A percentile compares a stretch with the other conserved stretches of the same genome.
These are phyloP conservation scores for Deinandra increscens DNA, from an alignment of 129 eudicot species.

Conservation along the genomic window DNA sequence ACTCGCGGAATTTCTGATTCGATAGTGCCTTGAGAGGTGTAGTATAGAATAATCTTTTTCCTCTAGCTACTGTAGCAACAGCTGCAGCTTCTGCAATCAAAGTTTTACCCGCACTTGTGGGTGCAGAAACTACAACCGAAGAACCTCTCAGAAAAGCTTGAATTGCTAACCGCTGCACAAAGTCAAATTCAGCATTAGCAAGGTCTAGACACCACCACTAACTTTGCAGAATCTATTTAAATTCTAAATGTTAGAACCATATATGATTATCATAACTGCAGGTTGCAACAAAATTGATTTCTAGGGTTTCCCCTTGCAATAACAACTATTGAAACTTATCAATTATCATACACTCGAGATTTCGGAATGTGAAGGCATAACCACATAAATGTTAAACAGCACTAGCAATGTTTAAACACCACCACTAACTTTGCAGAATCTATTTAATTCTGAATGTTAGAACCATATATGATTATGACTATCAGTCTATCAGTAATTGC, in stretches of 20 bases:
- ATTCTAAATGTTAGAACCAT: background rate
- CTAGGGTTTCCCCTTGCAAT: background rate
- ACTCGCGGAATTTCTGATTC: slow-evolving; percentile 96
- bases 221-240: background rate
- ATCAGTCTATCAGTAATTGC: background rate
- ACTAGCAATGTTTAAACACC: slow-evolving; percentile 8
- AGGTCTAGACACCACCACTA: slow-evolving; percentile 8
- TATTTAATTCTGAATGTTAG: background rate
- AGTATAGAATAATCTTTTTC: slow-evolving; percentile 87
- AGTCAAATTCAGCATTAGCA: slow-evolving; percentile 18
- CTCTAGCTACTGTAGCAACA: slow-evolving; percentile 86
- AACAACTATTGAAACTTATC: background rate
- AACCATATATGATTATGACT: background rate
- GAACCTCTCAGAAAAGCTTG: slow-evolving; percentile 95
- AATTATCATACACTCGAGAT: background rate
- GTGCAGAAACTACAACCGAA: slow-evolving; percentile 99
- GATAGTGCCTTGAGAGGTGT: slow-evolving; percentile 98
- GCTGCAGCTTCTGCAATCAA: slow-evolving; percentile 99
- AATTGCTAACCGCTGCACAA: slow-evolving; percentile 68
- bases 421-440: slow-evolving; percentile 1
- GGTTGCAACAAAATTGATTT: background rate
- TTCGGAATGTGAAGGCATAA: background rate
- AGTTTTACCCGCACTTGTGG: slow-evolving; percentile 97
- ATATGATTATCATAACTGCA: background rate
- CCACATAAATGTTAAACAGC: too few species aligned